A percentile compares a stretch with the other conserved stretches of the same genome.
phyloP scores from a whole-genome alignment of 2,329 filamentous ascomycete species.

The Ascochyta fabae region DNA sequence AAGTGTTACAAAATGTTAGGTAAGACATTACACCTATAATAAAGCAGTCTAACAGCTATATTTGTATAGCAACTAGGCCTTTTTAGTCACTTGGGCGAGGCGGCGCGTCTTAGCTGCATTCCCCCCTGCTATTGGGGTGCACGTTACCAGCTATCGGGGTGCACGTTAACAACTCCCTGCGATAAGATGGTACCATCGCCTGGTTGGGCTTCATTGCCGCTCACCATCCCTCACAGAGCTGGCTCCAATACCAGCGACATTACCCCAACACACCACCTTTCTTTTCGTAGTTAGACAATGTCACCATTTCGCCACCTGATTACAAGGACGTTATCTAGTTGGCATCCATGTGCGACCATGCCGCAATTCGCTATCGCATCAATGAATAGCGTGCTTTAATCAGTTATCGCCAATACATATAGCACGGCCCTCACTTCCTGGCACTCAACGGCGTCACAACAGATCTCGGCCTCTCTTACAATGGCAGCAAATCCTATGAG shows the following conservation, averaged over 20 bases:
- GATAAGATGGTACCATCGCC: background rate
- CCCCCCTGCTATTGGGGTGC: too few relatives aligned
- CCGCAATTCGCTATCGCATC: constrained; percentile 6
- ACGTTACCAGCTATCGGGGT: too few relatives aligned
- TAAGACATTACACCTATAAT: too few relatives aligned
- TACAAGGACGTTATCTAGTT: constrained; percentile 3
- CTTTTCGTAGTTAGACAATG: constrained; percentile 15
- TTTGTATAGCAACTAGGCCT: too few relatives aligned
- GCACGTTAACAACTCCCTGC: background rate
- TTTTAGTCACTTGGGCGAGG: too few relatives aligned
- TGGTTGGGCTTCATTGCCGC: background rate
- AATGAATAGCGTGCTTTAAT: constrained; percentile 6
- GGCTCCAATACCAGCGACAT: background rate
- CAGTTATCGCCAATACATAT: background rate
- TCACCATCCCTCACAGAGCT: background rate
- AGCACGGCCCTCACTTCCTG: background rate
- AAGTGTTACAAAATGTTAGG: too few relatives aligned
- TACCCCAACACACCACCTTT: constrained; percentile 8
- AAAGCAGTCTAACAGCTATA: too few relatives aligned
- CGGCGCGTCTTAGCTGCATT: too few relatives aligned
- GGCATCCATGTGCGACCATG: constrained; percentile 4
- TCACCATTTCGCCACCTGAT: background rate
- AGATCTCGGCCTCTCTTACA: background rate
- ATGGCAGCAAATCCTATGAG: constrained; percentile 23
- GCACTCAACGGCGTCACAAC: background rate